Evolutionary conservation across 2,329 filamentous ascomycete species (phyloP).

Genomic region (Hymenoscyphus fructigenus): DNA sequence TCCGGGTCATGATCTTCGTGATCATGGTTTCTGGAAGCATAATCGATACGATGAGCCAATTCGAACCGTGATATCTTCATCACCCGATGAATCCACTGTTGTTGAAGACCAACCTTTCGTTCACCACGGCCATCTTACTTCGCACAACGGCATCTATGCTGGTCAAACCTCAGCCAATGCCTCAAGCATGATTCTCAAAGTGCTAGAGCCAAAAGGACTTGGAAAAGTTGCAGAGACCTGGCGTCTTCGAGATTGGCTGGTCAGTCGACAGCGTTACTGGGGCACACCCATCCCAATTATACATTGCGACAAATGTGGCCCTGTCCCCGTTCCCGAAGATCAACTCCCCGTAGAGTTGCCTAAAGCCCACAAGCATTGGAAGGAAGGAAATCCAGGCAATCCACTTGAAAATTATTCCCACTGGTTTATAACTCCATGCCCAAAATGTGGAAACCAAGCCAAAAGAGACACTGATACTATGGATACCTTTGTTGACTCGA

Average conservation of each 20-base stretch:
- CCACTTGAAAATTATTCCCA: conserved; percentile 69
- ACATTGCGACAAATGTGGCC: conserved; percentile 74
- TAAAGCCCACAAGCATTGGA: conserved; percentile 65
- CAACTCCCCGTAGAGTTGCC: conserved; percentile 78
- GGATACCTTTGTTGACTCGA: conserved; percentile 95
- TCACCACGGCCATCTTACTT: conserved; percentile 66
- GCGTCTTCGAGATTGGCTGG: conserved; percentile 84
- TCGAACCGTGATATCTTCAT: conserved; percentile 56
- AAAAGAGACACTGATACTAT: conserved; percentile 89
- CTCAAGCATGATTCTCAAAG: conserved; percentile 56
- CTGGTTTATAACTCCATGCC: conserved; percentile 76
- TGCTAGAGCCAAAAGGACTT: conserved; percentile 53
- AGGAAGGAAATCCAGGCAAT: conserved; percentile 70
- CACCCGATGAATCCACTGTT: conserved; percentile 47
- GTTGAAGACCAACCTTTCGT: conserved; percentile 55
- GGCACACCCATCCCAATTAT: conserved; percentile 87
- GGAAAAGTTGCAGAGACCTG: conserved; percentile 69
- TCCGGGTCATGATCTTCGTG: conserved; percentile 77
- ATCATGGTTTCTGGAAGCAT: conserved; percentile 76
- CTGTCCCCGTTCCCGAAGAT: conserved; percentile 73
- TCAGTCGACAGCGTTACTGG: conserved; percentile 92
- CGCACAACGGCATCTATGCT: conserved; percentile 62
- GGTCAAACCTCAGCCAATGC: conserved; percentile 64
- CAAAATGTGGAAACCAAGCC: conserved; percentile 67
- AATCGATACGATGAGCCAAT: conserved; percentile 63